Evolutionary conservation across 768 basidiomycete species (phyloP), one percentile per base, ranked within the genome.

Genomic region (Russula vinacea): DNA sequence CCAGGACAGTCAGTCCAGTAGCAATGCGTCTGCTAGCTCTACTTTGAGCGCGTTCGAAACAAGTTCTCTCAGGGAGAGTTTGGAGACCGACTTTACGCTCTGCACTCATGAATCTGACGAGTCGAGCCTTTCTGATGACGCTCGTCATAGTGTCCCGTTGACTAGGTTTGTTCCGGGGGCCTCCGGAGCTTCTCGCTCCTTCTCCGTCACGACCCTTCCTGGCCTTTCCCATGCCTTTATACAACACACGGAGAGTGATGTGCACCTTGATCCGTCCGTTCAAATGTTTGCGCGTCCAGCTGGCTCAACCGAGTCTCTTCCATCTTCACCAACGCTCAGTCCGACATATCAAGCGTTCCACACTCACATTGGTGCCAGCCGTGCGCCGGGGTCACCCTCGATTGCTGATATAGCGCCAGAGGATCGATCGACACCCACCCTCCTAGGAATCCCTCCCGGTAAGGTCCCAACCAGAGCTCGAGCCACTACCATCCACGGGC

Each of bases 211-310:
- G 42, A 78, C 79, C 11, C 73, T 78, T 29, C 45, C n/a, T n/a
- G n/a, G n/a, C n/a, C n/a, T n/a, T n/a, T n/a, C 72, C 19, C 56
- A 61, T 29, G 45, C 32, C 32, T 60, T 59, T 62, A 66, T 66
- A 55, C 71, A 62, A 47, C 58, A 7, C 59, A 62, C 39, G 55
- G 74, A 73, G 74, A 82, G 81, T 62, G 79, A 81, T 2, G 66
- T 70, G 17, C 80, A 70, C 17, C 83, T 87, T 81, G 89, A 92
- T 71, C 85, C 84, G 8, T 89, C 88, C 17, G 92, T 94, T 42
- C 76, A 88, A 68, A 78, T 78, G 19, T 87, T 94, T 74, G 88
- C 85, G 26, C 83, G 92, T 54, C 90, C 93, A 17, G 86, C 82
- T 13, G 80, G 83, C 57, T 89, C 88, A 14, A 92, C 92, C 8